These are phyloP conservation scores for Fusarium euwallaceae DNA, from an alignment of 2,329 filamentous ascomycete genomes.

Conservation along the genomic window DNA sequence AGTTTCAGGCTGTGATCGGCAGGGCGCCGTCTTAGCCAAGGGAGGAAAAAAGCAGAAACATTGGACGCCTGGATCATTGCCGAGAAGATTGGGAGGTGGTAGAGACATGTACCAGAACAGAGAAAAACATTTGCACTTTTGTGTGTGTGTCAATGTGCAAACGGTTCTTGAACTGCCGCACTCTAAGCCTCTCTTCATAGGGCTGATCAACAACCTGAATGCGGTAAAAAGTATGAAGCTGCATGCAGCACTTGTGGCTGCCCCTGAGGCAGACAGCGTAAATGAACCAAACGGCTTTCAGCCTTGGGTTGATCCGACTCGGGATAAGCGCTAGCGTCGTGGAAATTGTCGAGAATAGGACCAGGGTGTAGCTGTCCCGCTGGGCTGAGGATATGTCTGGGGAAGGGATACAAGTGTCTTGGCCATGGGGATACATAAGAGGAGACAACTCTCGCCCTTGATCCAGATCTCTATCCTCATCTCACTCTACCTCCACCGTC, in stretches of 20 bases:
- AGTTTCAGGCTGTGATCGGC: conserved; percentile 10
- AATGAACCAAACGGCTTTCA: conserved; percentile 3
- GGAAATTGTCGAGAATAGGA: conserved; percentile 25
- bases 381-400: not conserved
- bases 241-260: not conserved
- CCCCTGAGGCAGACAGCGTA: conserved; percentile 3
- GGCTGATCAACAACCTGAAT: conserved; percentile 13
- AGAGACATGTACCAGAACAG: not conserved
- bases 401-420: not conserved
- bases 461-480: not conserved
- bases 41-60: not conserved
- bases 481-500: not conserved
- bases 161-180: not conserved
- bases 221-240: not conserved
- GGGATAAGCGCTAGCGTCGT: conserved; percentile 28
- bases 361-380: not conserved
- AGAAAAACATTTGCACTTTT: not conserved
- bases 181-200: not conserved
- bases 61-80: not conserved
- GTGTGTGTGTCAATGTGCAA: not conserved
- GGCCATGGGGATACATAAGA: not conserved
- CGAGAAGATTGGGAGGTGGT: not conserved
- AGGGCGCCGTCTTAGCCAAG: not conserved
- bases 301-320: conserved; percentile 19
- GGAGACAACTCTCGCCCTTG: not conserved